phyloP scores from a whole-genome alignment of 176 grass and related monocot species.

The Puya raimondii region DNA sequence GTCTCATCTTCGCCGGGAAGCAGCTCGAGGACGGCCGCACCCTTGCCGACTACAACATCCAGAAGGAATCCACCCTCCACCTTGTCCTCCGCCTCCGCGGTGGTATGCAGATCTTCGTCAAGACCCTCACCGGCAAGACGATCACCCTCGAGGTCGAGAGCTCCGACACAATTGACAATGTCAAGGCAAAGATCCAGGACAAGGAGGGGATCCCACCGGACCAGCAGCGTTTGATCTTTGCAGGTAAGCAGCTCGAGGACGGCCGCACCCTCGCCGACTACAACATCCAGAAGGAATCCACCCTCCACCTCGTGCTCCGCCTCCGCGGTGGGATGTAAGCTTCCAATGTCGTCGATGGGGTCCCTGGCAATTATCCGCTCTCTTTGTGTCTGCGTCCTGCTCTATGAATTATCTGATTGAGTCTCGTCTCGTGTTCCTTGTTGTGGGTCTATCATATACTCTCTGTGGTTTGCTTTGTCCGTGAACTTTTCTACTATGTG shows the following conservation, averaged over 20 bases:
- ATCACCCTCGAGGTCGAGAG: constrained; percentile 52
- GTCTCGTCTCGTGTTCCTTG: no score
- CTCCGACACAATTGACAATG: constrained; percentile 26
- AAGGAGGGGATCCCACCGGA: constrained; percentile 63
- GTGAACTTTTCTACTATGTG: no score
- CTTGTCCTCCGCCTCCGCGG: constrained; percentile 45
- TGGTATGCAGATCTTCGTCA: constrained; percentile 73
- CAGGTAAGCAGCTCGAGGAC: constrained; percentile 59
- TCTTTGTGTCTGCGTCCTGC: no score
- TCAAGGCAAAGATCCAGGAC: constrained; percentile 26
- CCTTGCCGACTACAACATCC: constrained; percentile 53
- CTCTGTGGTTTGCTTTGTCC: no score
- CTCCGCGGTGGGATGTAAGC: constrained; percentile 22
- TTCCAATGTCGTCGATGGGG: no score
- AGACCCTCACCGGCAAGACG: constrained; percentile 68
- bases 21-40: constrained; percentile 53
- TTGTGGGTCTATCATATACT: no score
- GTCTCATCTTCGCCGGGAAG: constrained; percentile 35
- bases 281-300: constrained; percentile 72
- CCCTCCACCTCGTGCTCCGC: constrained; percentile 56
- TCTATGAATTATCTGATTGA: no score
- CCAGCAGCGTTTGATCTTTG: constrained; percentile 53
- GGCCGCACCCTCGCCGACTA: constrained; percentile 44
- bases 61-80: constrained; percentile 59
- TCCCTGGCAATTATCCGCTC: no score